Evolutionary conservation across 1,284 basidiomycete species (phyloP), one percentile per base, ranked within the genome.

Genomic region (Volvariella volvacea): DNA sequence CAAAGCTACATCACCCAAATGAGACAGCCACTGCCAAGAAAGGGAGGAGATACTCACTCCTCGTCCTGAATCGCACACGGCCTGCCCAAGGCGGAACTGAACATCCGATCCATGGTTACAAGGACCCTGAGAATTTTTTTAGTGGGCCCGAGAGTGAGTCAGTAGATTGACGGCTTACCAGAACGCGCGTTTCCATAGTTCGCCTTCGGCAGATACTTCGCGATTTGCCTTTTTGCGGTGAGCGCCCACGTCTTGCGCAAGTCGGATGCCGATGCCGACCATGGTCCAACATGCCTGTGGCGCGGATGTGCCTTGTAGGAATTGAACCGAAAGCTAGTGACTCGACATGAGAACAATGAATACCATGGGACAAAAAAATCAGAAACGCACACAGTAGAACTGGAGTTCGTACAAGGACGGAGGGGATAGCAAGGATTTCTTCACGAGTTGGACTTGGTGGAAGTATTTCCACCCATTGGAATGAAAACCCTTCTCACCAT

Each of bases 21-120:
- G 19, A 39, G 15, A 39, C 15, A 16, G 25, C 14, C 28, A 22
- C 37, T 31, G 15, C 39, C 7, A 21, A 43, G 14, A 6, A 33
- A 30, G 19, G 15, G 38, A 30, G 3, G 38, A 33, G 46, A 4
- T 8, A 67, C 80, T 20, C 52, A 88, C 86, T 92, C 91, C 58
- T 91, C 88, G 48, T 92, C 88, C 48, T 90, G 85, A 37, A 92
- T 80, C 2, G 84, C 84, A 56, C 87, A 83, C 0, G 90, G 87
- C 19, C 91, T 68, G 8, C 91, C 92, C 15, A 93, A 69, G 0
- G 74, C 74, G 3, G 83, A 74, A 52, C 87, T 88, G 44, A 78
- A 70, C 45, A 73, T 61, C 33, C 86, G 69, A 56, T 88, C 86
- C 51, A 83, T 63, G 20, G 68, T 65, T 2, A 86, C 71, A 0